Evolutionary conservation across 768 basidiomycete species (phyloP).

Genomic region (Tubosaeta brunneosetosa): DNA sequence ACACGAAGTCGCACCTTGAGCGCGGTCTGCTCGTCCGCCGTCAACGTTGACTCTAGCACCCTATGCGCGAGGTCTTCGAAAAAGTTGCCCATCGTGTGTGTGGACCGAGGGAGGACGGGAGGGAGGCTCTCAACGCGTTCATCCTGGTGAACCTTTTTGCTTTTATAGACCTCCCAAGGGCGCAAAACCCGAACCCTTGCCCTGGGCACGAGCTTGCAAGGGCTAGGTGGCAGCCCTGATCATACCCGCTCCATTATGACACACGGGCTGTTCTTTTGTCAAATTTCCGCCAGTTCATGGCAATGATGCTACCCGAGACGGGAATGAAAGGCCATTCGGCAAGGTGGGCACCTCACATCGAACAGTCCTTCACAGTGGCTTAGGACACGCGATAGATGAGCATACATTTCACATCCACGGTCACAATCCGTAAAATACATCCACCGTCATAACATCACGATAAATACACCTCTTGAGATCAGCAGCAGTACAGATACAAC

Average conservation of each 20-base stretch:
- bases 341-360: no score
- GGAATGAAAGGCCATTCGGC: no score
- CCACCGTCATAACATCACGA: background rate
- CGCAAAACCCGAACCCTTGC: no score
- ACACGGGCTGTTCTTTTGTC: no score
- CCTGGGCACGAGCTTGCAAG: no score
- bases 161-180: background rate
- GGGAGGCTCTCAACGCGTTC: background rate
- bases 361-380: no score
- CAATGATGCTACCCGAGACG: no score
- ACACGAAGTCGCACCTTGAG: conserved; percentile 15
- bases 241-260: no score
- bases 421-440: background rate
- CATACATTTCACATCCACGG: no score
- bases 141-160: background rate
- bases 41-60: conserved; percentile 18
- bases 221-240: no score
- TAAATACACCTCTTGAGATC: background rate
- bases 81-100: conserved; percentile 24
- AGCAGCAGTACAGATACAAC: background rate
- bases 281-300: no score
- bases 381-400: no score
- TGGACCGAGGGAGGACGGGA: background rate
- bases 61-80: conserved; percentile 27
- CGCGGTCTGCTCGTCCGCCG: conserved; percentile 20